phyloP scores from a whole-genome alignment of 2,329 filamentous ascomycete species.

The Trichoderma koningii region DNA sequence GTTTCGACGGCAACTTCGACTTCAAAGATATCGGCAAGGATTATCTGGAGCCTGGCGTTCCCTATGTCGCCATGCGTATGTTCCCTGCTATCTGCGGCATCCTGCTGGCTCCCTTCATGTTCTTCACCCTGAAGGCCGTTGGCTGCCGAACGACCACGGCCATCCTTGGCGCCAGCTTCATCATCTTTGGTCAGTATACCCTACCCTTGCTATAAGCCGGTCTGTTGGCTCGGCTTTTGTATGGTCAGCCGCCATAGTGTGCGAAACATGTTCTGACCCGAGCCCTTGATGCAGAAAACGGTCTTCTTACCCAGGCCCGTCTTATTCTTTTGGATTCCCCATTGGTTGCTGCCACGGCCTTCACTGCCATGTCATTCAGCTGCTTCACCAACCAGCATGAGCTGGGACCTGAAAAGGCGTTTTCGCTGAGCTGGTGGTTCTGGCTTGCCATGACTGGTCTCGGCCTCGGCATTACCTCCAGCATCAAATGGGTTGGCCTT shows the following conservation, averaged over 20 bases:
- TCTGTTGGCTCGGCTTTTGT: background rate
- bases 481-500: conserved; percentile 98
- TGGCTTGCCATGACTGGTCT: conserved; percentile 88
- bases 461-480: conserved; percentile 83
- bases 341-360: conserved; percentile 86
- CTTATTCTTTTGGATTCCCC: conserved; percentile 96
- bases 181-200: conserved; percentile 78
- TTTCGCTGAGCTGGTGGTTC: conserved; percentile 94
- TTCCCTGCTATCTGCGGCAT: conserved; percentile 89
- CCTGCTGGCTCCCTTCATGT: conserved; percentile 86
- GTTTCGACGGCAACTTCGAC: conserved; percentile 93
- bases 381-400: conserved; percentile 98
- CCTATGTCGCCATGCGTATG: conserved; percentile 96
- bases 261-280: conserved; percentile 33
- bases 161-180: conserved; percentile 76
- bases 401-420: conserved; percentile 83
- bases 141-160: conserved; percentile 88
- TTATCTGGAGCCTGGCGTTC: conserved; percentile 90
- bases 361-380: conserved; percentile 86
- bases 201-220: background rate
- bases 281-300: conserved; percentile 69
- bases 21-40: conserved; percentile 99
- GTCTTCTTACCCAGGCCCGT: conserved; percentile 89
- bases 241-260: background rate
- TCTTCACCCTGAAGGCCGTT: conserved; percentile 86